phyloP scores from a whole-genome alignment of 305 asterid genomes.

The Fraxinus angustifolia region DNA sequence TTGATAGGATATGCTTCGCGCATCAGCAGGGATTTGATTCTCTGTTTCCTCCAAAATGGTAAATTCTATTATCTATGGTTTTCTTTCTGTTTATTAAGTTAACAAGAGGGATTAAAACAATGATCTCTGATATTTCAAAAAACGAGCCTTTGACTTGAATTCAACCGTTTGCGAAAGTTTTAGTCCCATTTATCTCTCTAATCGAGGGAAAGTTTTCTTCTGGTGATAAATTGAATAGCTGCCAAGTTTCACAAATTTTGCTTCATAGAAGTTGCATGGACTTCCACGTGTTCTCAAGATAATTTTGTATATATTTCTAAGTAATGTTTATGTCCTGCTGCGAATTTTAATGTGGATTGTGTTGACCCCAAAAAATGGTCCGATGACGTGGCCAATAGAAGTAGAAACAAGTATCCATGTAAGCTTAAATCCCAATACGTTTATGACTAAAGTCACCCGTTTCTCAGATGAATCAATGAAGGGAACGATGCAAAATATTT shows the following conservation, averaged over 20 bases:
- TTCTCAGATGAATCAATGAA: too few relatives aligned
- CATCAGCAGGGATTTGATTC: slow-evolving; percentile 80
- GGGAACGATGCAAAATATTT: too few relatives aligned
- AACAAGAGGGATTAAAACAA: neutral
- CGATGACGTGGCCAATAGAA: too few relatives aligned
- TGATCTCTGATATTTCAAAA: neutral
- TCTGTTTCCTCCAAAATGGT: slow-evolving; percentile 55
- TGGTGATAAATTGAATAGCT: neutral
- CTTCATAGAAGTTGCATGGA: neutral
- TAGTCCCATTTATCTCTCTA: neutral
- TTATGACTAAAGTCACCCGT: too few relatives aligned
- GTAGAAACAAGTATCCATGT: too few relatives aligned
- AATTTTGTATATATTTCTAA: too few relatives aligned
- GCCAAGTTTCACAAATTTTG: neutral
- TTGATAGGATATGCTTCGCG: slow-evolving; percentile 61
- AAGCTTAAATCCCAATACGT: too few relatives aligned
- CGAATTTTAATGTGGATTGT: too few relatives aligned
- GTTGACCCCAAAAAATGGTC: too few relatives aligned
- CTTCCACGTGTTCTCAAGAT: neutral
- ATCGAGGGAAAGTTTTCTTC: neutral
- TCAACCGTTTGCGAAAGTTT: neutral
- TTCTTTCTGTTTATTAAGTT: too few relatives aligned
- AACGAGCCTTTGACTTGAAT: neutral
- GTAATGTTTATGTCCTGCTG: too few relatives aligned
- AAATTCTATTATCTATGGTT: neutral